Base-by-base conservation (phyloP, 2,329 filamentous ascomycete species). In the Ceratocystis papillata region DNA sequence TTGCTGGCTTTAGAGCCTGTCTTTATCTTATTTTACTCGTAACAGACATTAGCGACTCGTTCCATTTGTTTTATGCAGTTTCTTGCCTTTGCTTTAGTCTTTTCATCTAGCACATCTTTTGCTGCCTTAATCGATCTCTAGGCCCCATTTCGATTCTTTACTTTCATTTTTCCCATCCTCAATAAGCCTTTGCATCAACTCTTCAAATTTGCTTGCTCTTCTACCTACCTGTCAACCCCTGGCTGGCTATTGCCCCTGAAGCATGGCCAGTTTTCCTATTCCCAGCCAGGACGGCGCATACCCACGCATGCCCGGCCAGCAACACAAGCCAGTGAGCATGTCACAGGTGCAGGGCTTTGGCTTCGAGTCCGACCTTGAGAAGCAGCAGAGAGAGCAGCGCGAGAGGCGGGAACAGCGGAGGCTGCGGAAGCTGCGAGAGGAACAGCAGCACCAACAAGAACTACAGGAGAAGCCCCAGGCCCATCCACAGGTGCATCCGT, bases 201-300 rank as follows among this genome's bases (percentile, higher is more conserved):
- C 28, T n/a, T 17, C 12, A 33, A 17, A 6, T n/a, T 41, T 41
- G 8, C 33, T 37, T 37, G 2, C 33, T 33, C 1, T 33, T 33
- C 33, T 33, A 33, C 7, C 33, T 10, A 33, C 7, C 33, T 10
- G 37, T n/a, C 28, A 2, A 33, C 55, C 55, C 55, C 55, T 33
- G 55, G 55, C 55, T 33, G 55, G 55, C 28, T 8, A 37, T n/a
- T 33, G 55, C 28, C 55, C 55, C 55, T 59, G 28, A 59, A 59
- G 55, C 22, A 60, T 57, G 50, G 55, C 64, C 48, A 61, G 60
- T 45, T 59, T 48, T 53, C 48, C 30, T n/a, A 33, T 48, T 44
- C 48, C 30, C 45, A 28, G 62, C 48, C 65, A 67, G 44, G 55
- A 67, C 65, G 62, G 65, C 41, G 65, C 65, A 17, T 67, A 67